These are phyloP conservation scores for Boletus vermiculosoides DNA, from an alignment of 768 basidiomycete genomes.

Conservation along the genomic window DNA sequence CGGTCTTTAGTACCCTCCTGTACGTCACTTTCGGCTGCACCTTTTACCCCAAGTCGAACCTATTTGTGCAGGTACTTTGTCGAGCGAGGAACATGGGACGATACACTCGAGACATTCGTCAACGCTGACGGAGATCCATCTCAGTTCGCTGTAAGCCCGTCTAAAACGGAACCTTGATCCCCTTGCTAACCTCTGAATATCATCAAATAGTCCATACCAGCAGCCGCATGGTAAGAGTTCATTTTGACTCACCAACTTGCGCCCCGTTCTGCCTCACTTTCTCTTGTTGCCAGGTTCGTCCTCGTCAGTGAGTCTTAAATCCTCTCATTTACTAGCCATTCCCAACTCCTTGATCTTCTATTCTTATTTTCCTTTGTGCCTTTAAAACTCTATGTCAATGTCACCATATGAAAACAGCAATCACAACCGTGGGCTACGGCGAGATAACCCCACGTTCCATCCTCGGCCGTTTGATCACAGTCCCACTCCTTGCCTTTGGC, in stretches of 20 bases:
- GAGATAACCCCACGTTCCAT: constrained; percentile 88
- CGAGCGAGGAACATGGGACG: constrained; percentile 90
- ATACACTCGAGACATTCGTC: constrained; percentile 72
- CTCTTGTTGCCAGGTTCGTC: constrained; percentile 51
- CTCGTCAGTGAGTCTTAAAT: constrained; percentile 61
- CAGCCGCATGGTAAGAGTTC: constrained; percentile 67
- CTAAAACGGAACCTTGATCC: background rate
- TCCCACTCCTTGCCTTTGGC: constrained; percentile 86
- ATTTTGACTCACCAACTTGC: background rate
- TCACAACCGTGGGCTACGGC: constrained; percentile 89
- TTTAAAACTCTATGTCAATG: background rate
- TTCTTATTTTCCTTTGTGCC: background rate
- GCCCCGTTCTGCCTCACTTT: background rate
- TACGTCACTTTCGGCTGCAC: constrained; percentile 33
- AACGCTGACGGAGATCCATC: constrained; percentile 83
- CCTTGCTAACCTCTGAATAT: background rate
- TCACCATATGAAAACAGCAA: constrained; percentile 45
- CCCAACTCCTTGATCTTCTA: background rate
- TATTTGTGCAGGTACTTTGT: constrained; percentile 66
- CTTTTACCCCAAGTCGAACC: background rate
- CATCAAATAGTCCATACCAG: constrained; percentile 56
- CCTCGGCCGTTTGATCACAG: constrained; percentile 81
- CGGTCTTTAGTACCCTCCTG: constrained; percentile 86
- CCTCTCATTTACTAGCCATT: background rate
- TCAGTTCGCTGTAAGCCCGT: constrained; percentile 62